phyloP scores from a whole-genome alignment of 495 filamentous ascomycete species.

The Letharia columbiana region DNA sequence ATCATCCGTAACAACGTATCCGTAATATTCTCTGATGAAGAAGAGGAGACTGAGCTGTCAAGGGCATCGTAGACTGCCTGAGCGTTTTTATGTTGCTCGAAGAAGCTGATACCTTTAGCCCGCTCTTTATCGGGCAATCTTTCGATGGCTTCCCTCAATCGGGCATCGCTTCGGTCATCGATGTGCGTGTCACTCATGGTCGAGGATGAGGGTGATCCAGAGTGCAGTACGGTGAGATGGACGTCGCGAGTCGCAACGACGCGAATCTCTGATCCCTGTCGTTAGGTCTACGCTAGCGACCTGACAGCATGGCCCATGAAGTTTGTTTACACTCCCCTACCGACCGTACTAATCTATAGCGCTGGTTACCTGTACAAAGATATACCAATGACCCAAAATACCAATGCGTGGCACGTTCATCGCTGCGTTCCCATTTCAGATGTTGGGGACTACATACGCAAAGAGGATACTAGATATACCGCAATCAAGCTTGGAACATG shows the following conservation, averaged over 20 bases:
- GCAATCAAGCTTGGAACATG: no score
- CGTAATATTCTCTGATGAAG: background rate
- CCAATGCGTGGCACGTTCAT: no score
- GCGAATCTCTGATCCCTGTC: no score
- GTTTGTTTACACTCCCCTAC: no score
- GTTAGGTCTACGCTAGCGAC: no score
- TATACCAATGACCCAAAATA: no score
- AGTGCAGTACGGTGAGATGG: background rate
- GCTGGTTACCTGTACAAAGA: no score
- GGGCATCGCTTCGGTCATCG: background rate
- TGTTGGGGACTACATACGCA: no score
- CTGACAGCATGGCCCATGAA: no score
- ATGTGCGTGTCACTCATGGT: background rate
- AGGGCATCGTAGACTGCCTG: background rate
- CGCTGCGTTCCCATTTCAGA: no score
- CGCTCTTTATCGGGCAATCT: background rate
- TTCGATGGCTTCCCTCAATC: background rate
- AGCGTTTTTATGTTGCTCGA: background rate
- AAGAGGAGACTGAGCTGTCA: background rate
- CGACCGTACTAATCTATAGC: no score
- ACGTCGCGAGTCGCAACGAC: background rate
- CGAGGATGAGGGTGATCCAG: background rate
- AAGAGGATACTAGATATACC: no score
- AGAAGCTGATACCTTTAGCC: background rate
- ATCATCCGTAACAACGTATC: background rate